phyloP scores from a whole-genome alignment of 371 early-diverging fungal genomes.

The Cokeromyces recurvatus region DNA sequence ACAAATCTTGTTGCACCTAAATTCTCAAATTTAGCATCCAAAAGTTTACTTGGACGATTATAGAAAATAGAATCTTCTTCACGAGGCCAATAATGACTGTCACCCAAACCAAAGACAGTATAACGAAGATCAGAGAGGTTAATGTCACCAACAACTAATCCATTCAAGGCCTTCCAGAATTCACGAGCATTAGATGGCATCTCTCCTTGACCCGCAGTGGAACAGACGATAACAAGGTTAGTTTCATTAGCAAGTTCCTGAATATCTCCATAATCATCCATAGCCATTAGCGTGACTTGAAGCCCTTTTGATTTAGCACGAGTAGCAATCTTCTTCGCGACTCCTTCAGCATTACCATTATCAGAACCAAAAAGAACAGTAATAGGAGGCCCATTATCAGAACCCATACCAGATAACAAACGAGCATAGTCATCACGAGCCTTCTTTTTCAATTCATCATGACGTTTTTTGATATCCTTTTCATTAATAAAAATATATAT shows the following conservation, averaged over 20 bases:
- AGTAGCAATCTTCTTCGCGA: slow-evolving; percentile 73
- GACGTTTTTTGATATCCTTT: slow-evolving; percentile 42
- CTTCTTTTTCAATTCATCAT: slow-evolving; percentile 35
- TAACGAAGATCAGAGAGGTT: slow-evolving; percentile 60
- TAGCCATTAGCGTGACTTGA: slow-evolving; percentile 60
- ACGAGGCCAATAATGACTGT: slow-evolving; percentile 92
- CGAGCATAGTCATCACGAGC: slow-evolving; percentile 61
- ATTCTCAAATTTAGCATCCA: slow-evolving; percentile 70
- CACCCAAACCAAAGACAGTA: slow-evolving; percentile 85
- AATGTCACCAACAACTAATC: slow-evolving; percentile 46
- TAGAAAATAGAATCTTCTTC: slow-evolving; percentile 83
- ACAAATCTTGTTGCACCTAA: slow-evolving; percentile 64
- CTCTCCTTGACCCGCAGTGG: slow-evolving; percentile 94
- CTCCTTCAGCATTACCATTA: slow-evolving; percentile 77
- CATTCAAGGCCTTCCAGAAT: slow-evolving; percentile 73
- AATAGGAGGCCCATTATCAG: slow-evolving; percentile 68
- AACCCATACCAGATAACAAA: slow-evolving; percentile 49
- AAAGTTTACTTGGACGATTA: slow-evolving; percentile 81
- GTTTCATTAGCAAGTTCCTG: slow-evolving; percentile 71
- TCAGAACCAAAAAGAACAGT: slow-evolving; percentile 85
- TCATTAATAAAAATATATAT: background rate
- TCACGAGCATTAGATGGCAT: slow-evolving; percentile 84
- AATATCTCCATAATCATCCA: slow-evolving; percentile 74
- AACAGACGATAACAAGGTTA: slow-evolving; percentile 68
- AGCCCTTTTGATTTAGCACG: slow-evolving; percentile 76